phyloP scores from a whole-genome alignment of 2,329 filamentous ascomycete species.

The Xylaria sp. region DNA sequence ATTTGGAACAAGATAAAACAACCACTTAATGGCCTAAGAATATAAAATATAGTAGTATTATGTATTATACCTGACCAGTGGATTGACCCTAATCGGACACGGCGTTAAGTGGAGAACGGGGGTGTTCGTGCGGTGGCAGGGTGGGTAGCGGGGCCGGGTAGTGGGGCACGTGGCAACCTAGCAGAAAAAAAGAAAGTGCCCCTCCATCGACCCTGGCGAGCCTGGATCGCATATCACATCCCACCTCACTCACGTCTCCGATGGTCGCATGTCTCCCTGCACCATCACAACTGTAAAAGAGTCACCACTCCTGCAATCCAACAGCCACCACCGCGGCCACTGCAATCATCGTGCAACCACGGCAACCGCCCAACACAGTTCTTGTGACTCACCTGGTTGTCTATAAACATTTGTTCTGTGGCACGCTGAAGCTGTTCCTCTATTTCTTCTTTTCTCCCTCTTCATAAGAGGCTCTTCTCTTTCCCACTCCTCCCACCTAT shows the following conservation, averaged over 20 bases:
- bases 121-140: neutral
- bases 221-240: neutral
- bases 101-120: slow-evolving; percentile 9
- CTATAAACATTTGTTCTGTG: slow-evolving; percentile 24
- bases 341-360: neutral
- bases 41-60: too few species aligned
- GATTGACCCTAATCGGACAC: neutral
- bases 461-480: neutral
- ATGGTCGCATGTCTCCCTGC: slow-evolving; percentile 25
- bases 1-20: too few species aligned
- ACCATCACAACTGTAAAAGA: slow-evolving; percentile 13
- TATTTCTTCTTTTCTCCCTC: neutral
- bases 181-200: slow-evolving; percentile 31
- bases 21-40: too few species aligned
- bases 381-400: slow-evolving; percentile 26
- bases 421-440: too few species aligned
- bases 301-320: slow-evolving; percentile 19
- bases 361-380: neutral
- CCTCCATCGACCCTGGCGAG: slow-evolving; percentile 21
- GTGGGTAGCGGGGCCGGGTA: slow-evolving; percentile 21
- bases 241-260: slow-evolving; percentile 19
- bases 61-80: too few species aligned
- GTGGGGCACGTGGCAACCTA: slow-evolving; percentile 34
- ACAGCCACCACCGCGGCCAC: neutral
- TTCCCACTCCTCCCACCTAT: slow-evolving; percentile 7